Conservation (phyloP, 2,329 filamentous ascomycete species). For the Ceratocystis diversiconidia region DNA sequence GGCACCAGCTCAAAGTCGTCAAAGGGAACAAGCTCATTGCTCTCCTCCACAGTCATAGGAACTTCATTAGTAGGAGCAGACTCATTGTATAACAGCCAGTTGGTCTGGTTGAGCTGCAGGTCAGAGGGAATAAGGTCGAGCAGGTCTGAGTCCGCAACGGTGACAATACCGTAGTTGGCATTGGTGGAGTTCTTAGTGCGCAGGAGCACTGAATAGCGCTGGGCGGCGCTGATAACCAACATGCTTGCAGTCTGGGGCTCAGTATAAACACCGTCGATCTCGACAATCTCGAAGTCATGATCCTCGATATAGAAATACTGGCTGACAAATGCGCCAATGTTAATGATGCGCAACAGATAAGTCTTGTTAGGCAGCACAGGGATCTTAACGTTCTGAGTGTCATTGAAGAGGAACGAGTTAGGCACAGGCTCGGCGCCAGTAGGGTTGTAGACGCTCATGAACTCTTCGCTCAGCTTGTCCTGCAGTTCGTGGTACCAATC, state of each 20-base stretch:
- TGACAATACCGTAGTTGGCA: slow-evolving; percentile 33
- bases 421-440: slow-evolving; percentile 43
- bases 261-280: slow-evolving; percentile 38
- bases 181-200: slow-evolving; percentile 32
- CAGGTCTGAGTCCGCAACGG: slow-evolving; percentile 20
- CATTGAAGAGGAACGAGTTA: slow-evolving; percentile 39
- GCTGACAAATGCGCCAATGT: slow-evolving; percentile 37
- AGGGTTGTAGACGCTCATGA: slow-evolving; percentile 34
- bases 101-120: slow-evolving; percentile 34
- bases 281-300: slow-evolving; percentile 26
- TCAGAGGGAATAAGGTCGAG: slow-evolving; percentile 33
- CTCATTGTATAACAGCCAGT: slow-evolving; percentile 26
- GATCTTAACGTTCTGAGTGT: slow-evolving; percentile 31
- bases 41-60: slow-evolving; percentile 19
- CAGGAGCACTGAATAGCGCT: slow-evolving; percentile 36
- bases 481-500: slow-evolving; percentile 49
- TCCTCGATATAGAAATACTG: slow-evolving; percentile 35
- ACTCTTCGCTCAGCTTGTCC: slow-evolving; percentile 32
- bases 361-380: slow-evolving; percentile 35
- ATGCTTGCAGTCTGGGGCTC: slow-evolving; percentile 31
- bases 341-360: slow-evolving; percentile 40
- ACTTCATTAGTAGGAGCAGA: slow-evolving; percentile 21
- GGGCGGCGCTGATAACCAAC: slow-evolving; percentile 35
- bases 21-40: slow-evolving; percentile 39
- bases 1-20: slow-evolving; percentile 43